Base-by-base conservation (phyloP, 495 filamentous ascomycete species). In the Neurospora sp. region DNA sequence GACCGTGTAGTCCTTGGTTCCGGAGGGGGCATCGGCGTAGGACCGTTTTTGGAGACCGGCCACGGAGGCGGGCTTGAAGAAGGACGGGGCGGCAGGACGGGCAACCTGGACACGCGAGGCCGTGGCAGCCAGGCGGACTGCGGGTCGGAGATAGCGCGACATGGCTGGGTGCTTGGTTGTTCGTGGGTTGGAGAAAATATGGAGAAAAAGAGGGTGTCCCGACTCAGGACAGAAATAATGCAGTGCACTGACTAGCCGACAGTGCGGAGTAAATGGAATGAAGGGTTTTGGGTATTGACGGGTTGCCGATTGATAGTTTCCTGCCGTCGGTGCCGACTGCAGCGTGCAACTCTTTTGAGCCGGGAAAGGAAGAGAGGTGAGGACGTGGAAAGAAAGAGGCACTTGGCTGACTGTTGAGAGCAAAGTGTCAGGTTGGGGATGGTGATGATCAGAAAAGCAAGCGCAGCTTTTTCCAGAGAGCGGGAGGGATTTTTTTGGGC, bases 1-100 rank as follows among this genome's bases (percentile, higher is more conserved):
- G 76, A 98, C 96, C 61, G 96, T 96, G 83, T 97, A 93, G 78
- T 99, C 93, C 86, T 97, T 98, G 73, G 83, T 81, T 53, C 92
- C 92, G 77, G 85, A 86, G 53, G 53, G 53, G 53, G 81, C 83
- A 72, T 85, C 82, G 77, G 87, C 86, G 74, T 87, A 89, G 31
- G 83, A 82, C 75, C 86, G 81, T 77, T 80, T 82, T 80, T 88
- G 84, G 71, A 83, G 75, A 71, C 77, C 75, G 45, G 79, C 74
- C 41, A 81, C 74, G 75, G 79, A 79, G 74, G 71, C 73, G 85
- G 83, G 78, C 84, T 72, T 75, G 85, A 79, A 88, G 86, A 76
- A 84, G 79, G 77, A 82, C 76, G 80, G 83, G 81, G 86, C 84
- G 76, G 84, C 69, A 47, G 78, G 75, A 44, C 77, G 85, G 71